Evolutionary conservation across 106 monocot species (phyloP), one percentile per base, ranked within the genome.

Genomic region (Dactylorhiza incarnata): DNA sequence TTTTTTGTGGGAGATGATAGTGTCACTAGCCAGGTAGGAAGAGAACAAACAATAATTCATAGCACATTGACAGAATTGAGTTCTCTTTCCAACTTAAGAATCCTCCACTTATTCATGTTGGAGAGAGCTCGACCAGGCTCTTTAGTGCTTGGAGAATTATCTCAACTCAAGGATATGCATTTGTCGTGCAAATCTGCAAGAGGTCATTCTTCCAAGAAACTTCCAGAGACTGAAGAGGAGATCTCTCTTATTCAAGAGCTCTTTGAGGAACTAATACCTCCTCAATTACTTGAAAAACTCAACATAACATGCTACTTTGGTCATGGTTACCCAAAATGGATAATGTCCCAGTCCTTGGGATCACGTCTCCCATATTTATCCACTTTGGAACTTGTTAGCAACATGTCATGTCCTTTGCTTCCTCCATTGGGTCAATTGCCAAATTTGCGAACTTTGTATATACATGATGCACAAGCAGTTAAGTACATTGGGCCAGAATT

Each of bases 31-130:
- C 37, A 22, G 23, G 23, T 50, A 20, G 49, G 22, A 73, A 23
- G 49, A 50, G 8, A 16, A 23, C 24, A 24, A 9, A 6, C 13
- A 44, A 19, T 73, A 23, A 24, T 53, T 5, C 48, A 76, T 19
- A 48, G 81, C 63, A 56, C 50, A n/a, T 52, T 88, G 74, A 24
- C 74, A 3, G 84, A 88, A 55, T 49, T 87, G 55, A 24, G 48
- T 5, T 45, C 50, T 47, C 55, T 88, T 15, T 50, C 74, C 14
- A 53, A 82, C 7, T 73, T 85, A 6, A 66, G 77, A n/a, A 4
- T 45, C 22, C 67, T 88, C 0, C 6, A 20, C 6, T 9, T 88
- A 46, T 14, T 12, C 19, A 85, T 69, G 46, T 48, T 88, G 75
- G 77, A 88, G 52, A 79, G 74, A 17, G 82, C 73, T 13, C 52